Evolutionary conservation across 177 flowering plant species (phyloP).

Genomic region (Vitis hybrid): DNA sequence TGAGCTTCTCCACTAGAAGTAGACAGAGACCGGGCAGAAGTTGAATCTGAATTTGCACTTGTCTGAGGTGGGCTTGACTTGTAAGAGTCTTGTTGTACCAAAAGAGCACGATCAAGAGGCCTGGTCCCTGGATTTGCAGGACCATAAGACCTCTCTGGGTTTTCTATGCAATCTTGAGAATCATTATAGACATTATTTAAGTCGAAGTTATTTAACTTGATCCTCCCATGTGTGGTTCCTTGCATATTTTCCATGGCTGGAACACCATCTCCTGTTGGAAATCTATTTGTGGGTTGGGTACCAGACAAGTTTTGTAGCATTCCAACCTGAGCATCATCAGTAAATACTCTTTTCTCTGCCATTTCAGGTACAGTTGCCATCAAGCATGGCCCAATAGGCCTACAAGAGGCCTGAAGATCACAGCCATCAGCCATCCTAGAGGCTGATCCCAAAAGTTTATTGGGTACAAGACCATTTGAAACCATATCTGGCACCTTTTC

Average conservation of each 20-base stretch:
- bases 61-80: constrained; percentile 81
- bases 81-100: constrained; percentile 51
- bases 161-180: constrained; percentile 53
- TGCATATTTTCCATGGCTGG: constrained; percentile 16
- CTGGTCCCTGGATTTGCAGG: constrained; percentile 29
- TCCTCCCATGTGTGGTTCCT: constrained; percentile 19
- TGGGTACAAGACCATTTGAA: constrained; percentile 24
- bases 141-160: constrained; percentile 34
- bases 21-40: constrained; percentile 80
- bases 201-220: constrained; percentile 58
- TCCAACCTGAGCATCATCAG: constrained; percentile 20
- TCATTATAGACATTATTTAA: constrained; percentile 67
- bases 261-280: constrained; percentile 20
- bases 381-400: constrained; percentile 18
- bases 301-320: constrained; percentile 16
- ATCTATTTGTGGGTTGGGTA: constrained; percentile 14
- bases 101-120: constrained; percentile 40
- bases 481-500: constrained; percentile 22
- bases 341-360: constrained; percentile 17
- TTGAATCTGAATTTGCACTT: constrained; percentile 86
- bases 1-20: constrained; percentile 87
- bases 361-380: constrained; percentile 25
- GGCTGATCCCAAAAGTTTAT: constrained; percentile 25
- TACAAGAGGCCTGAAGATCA: constrained; percentile 17
- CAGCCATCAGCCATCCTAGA: constrained; percentile 13